A percentile compares a stretch with the other conserved stretches of the same genome.
phyloP scores from a whole-genome alignment of 2,329 filamentous ascomycete genomes.

The Trichoderma hamatum region DNA sequence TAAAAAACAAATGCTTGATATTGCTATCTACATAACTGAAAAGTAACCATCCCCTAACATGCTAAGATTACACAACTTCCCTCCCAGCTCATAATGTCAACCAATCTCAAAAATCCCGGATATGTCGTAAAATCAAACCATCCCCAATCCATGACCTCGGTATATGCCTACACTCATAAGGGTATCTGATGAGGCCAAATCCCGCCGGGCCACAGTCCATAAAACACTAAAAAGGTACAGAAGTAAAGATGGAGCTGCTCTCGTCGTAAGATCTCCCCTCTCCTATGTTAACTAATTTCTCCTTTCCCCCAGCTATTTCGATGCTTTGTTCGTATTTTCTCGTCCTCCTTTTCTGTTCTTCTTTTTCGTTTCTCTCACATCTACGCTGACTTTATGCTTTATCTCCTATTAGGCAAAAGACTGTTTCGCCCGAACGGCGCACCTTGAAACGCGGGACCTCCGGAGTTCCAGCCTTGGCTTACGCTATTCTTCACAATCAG shows the following conservation, averaged over 20 bases:
- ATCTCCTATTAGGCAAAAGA: slow-evolving; percentile 51
- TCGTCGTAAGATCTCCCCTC: slow-evolving; percentile 2
- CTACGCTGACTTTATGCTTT: slow-evolving; percentile 27
- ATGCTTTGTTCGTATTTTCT: slow-evolving; percentile 14
- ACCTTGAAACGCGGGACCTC: slow-evolving; percentile 36
- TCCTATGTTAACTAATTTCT: neutral
- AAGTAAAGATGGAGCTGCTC: slow-evolving; percentile 23
- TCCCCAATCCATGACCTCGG: slow-evolving; percentile 13
- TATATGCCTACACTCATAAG: slow-evolving; percentile 27
- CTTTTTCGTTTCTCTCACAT: neutral
- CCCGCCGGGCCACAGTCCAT: slow-evolving; percentile 19
- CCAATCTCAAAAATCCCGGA: slow-evolving; percentile 2
- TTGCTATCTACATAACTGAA: neutral
- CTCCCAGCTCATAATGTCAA: neutral
- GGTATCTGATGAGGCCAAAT: slow-evolving; percentile 27
- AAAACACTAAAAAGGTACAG: slow-evolving; percentile 27
- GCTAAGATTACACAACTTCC: neutral
- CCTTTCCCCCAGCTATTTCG: neutral
- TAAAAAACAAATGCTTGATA: neutral
- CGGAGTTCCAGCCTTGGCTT: slow-evolving; percentile 56
- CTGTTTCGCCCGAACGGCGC: slow-evolving; percentile 51
- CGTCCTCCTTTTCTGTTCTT: neutral
- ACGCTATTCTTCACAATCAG: slow-evolving; percentile 94
- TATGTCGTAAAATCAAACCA: slow-evolving; percentile 10
- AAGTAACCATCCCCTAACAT: neutral